These are phyloP conservation scores for Phaeoacremonium minimum DNA, from an alignment of 2,329 filamentous ascomycete genomes.

Conservation along the genomic window DNA sequence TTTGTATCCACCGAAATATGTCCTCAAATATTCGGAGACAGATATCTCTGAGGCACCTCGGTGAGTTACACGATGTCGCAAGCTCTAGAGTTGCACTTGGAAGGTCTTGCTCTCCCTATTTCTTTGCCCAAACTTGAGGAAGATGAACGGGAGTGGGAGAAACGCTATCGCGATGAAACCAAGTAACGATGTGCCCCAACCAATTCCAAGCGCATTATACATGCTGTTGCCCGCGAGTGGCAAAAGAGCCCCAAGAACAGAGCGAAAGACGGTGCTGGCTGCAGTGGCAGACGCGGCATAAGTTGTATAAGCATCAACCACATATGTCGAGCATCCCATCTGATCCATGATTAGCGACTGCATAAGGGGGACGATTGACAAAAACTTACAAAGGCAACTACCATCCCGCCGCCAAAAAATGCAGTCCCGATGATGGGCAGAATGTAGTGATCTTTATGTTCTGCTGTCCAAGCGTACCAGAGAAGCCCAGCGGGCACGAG, in stretches of 20 bases:
- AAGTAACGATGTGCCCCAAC: constrained; percentile 38
- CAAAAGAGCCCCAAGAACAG: constrained; percentile 46
- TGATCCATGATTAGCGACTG: constrained; percentile 60
- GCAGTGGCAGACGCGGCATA: constrained; percentile 43
- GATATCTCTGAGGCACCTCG: too few relatives aligned
- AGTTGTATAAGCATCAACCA: constrained; percentile 45
- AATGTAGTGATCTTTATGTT: constrained; percentile 40
- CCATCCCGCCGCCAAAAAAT: constrained; percentile 35
- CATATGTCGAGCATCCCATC: constrained; percentile 51
- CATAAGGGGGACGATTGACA: constrained; percentile 36
- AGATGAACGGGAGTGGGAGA: constrained; percentile 22
- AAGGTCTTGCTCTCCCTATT: background rate
- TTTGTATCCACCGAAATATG: too few relatives aligned
- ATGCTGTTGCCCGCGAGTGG: constrained; percentile 40
- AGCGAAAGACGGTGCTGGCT: constrained; percentile 50
- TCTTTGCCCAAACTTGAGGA: constrained; percentile 14
- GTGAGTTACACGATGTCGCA: too few relatives aligned
- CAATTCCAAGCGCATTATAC: constrained; percentile 30
- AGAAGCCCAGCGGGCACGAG: constrained; percentile 25
- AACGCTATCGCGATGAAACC: constrained; percentile 24
- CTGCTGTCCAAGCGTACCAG: constrained; percentile 26
- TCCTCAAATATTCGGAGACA: too few relatives aligned
- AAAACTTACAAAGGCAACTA: constrained; percentile 33
- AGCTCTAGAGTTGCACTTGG: background rate
- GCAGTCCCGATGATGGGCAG: constrained; percentile 45